A percentile compares a stretch with the other conserved stretches of the same genome.
Evolutionary conservation across 345 rosid species (phyloP).

Genomic region (Murraya koenigii): DNA sequence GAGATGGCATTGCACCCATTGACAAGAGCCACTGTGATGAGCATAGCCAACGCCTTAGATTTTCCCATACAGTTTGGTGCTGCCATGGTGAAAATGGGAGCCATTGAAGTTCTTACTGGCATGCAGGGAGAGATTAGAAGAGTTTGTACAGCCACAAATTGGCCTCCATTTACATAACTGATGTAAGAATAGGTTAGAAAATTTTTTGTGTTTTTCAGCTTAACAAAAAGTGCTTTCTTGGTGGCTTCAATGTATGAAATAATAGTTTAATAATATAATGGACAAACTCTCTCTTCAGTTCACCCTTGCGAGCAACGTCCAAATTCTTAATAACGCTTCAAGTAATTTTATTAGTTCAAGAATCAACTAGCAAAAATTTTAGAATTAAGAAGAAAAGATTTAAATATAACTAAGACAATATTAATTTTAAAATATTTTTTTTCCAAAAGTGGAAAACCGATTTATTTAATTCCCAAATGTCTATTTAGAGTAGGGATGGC

Average conservation of each 20-base stretch:
- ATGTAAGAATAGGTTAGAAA: not conserved
- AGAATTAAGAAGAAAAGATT: too few relatives aligned
- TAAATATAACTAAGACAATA: too few relatives aligned
- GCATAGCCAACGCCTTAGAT: conserved; percentile 21
- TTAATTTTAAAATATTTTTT: too few relatives aligned
- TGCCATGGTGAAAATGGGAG: conserved; percentile 49
- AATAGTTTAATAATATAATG: not conserved
- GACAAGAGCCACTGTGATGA: conserved; percentile 22
- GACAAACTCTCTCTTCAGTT: too few relatives aligned
- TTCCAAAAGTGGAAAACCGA: too few relatives aligned
- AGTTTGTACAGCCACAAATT: conserved; percentile 29
- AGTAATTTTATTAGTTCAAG: too few relatives aligned
- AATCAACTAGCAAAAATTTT: too few relatives aligned
- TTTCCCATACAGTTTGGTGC: conserved; percentile 30
- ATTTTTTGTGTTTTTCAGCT: not conserved
- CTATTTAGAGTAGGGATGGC: too few relatives aligned
- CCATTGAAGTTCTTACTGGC: conserved; percentile 33
- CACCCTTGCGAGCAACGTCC: too few relatives aligned
- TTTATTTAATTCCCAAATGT: too few relatives aligned
- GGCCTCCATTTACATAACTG: not conserved
- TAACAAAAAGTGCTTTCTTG: too few relatives aligned
- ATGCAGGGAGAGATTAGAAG: conserved; percentile 40
- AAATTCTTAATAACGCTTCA: too few relatives aligned
- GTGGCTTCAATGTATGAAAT: not conserved
- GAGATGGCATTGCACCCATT: conserved; percentile 24